Conservation (phyloP, 139 green algal genomes). For the Eudorina sp. region DNA sequence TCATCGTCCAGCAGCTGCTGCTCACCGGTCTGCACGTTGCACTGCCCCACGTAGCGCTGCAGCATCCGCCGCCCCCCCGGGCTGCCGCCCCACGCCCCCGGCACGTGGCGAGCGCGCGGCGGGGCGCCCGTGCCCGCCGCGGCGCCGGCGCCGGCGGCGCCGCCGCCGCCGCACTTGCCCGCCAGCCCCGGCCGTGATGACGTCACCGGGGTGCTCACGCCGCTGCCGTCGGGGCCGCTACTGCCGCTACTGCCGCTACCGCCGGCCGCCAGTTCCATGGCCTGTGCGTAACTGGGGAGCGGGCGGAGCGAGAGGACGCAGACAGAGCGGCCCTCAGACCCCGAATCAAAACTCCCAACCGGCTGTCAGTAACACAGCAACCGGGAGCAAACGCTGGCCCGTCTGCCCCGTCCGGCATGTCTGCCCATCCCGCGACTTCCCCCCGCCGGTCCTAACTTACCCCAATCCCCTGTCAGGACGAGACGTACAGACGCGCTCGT, state of each 20-base stretch:
- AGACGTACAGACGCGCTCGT: no score
- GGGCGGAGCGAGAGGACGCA: not conserved
- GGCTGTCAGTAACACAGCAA: not conserved
- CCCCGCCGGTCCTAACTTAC: no score
- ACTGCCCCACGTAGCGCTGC: constrained; percentile 78
- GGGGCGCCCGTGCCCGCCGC: no score
- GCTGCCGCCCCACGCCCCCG: constrained; percentile 45
- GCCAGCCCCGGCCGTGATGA: not conserved
- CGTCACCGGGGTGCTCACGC: not conserved
- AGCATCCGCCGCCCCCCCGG: constrained; percentile 61
- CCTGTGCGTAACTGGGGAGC: constrained; percentile 9
- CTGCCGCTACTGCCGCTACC: not conserved
- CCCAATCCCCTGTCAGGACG: no score
- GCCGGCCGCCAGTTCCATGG: not conserved
- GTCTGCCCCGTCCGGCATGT: no score
- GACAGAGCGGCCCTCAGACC: not conserved
- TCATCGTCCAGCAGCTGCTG: no score
- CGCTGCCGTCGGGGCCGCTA: not conserved
- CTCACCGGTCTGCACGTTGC: constrained; percentile 83
- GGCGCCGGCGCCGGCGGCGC: no score
- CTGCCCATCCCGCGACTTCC: no score
- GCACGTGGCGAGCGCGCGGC: not conserved
- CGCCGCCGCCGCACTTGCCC: not conserved
- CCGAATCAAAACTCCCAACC: not conserved
- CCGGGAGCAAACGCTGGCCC: no score